Evolutionary conservation across 441 rosid species (phyloP).

Genomic region (Manihot esculenta): DNA sequence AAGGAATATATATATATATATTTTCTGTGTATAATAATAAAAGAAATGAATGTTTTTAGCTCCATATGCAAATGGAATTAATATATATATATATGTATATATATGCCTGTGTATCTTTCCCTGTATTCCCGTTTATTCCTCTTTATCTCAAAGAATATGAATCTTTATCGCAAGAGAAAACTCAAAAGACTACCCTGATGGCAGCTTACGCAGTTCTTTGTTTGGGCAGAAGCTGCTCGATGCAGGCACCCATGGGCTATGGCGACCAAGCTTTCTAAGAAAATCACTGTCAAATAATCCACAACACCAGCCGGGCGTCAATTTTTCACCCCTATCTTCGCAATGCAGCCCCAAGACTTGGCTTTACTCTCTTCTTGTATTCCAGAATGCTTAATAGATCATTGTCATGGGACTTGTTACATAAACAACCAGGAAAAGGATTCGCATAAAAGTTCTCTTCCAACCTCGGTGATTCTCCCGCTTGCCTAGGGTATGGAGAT

Average conservation of each 20-base stretch:
- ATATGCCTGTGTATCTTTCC: constrained; percentile 22
- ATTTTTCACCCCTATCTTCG: constrained; percentile 34
- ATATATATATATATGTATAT: neutral
- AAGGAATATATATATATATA: neutral
- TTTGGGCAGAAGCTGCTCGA: constrained; percentile 13
- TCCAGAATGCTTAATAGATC: constrained; percentile 27
- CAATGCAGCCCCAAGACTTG: constrained; percentile 24
- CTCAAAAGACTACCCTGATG: constrained; percentile 21
- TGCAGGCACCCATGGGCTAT: constrained; percentile 15
- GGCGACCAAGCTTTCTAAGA: constrained; percentile 7
- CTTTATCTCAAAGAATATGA: constrained; percentile 14
- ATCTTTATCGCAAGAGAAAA: constrained; percentile 5
- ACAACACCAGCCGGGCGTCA: constrained; percentile 11
- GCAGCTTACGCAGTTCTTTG: constrained; percentile 16
- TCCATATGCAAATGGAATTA: constrained; percentile 17
- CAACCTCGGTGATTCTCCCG: constrained; percentile 64
- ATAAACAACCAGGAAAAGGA: constrained; percentile 86
- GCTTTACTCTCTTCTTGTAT: constrained; percentile 16
- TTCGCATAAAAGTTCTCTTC: constrained; percentile 95
- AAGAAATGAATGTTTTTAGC: constrained; percentile 23
- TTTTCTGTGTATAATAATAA: constrained; percentile 21
- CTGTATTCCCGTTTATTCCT: constrained; percentile 20
- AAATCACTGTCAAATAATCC: constrained; percentile 6
- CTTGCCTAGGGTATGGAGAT: constrained; percentile 62
- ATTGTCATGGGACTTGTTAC: constrained; percentile 46